Conservation (phyloP, 208 protist species). For the Leishmania turanica region DNA sequence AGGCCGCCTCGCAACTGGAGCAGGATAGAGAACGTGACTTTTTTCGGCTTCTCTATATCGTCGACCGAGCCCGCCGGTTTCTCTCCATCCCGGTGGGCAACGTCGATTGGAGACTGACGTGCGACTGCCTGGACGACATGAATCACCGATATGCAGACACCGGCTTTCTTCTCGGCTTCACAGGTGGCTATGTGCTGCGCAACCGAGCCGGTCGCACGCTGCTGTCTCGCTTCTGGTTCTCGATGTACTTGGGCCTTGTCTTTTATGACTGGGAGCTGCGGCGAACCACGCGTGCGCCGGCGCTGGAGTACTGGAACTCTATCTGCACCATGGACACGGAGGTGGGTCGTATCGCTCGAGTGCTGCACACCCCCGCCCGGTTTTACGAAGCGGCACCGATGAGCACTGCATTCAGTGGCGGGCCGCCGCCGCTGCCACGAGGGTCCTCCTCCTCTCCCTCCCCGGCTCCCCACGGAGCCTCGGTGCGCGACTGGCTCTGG, state of each 20-base stretch:
- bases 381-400: constrained; percentile 57
- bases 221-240: constrained; percentile 47
- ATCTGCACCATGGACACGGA: constrained; percentile 60
- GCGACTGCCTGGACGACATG: constrained; percentile 81
- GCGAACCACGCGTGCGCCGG: constrained; percentile 48
- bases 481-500: not conserved
- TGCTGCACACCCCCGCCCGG: constrained; percentile 46
- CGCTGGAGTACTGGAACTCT: constrained; percentile 76
- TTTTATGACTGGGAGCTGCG: constrained; percentile 71
- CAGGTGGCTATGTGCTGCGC: constrained; percentile 42
- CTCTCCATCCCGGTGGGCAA: constrained; percentile 31
- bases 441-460: constrained; percentile 3
- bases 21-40: constrained; percentile 56
- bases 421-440: not conserved
- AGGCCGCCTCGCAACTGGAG: constrained; percentile 42
- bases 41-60: constrained; percentile 58
- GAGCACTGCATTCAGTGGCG: not conserved
- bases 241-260: constrained; percentile 72
- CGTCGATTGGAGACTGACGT: constrained; percentile 66
- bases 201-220: constrained; percentile 32
- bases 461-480: not conserved
- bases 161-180: constrained; percentile 63
- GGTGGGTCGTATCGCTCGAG: constrained; percentile 59
- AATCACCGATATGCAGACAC: constrained; percentile 82
- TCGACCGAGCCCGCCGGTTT: constrained; percentile 21